Evolutionary conservation across 352 stramenopile species (phyloP), one percentile per base, ranked within the genome.

Genomic region (Pythium insidiosum): DNA sequence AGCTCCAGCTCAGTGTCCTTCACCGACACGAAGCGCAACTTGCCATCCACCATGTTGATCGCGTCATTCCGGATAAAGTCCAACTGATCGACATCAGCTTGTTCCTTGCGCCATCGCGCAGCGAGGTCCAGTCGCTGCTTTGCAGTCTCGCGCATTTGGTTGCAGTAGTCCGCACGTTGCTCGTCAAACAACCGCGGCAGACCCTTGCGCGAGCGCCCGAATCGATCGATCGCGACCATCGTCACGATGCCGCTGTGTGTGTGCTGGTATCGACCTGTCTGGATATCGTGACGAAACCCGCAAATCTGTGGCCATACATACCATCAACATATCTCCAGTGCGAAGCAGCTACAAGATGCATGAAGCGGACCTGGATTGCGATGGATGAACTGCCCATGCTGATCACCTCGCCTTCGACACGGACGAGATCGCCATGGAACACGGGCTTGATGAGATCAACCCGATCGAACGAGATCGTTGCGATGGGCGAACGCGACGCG

Each of bases 1-100:
- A 85, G 53, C 59, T 87, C 68, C 25, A 89, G 63, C 37, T 76
- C 58, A 40, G 76, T 85, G 22, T 83, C 76, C 13, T 48, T 57
- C 33, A 88, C 58, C n/a, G 22, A 23, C 34, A 50, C 57, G 22
- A 67, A 56, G 29, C 42, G 20, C 11, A 38, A 43, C 20, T 60
- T 64, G 21, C 29, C 36, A 6, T 50, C 46, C 19, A 58, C 18
- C 4, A 54, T 36, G 4, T 61, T 38, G 35, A 70, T 53, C 5
- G 57, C 46, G 21, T 49, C 26, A 20, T 38, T 38, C 10, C 30
- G 39, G 33, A 70, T 43, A 20, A 52, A 43, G 4, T 20, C 2
- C 15, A 63, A 31, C 11, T 13, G n/a, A 7, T 67, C 61, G 7
- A 71, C 57, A n/a, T 55, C 38, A 12, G 47, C 53, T 34, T 71